phyloP scores from a whole-genome alignment of 2,329 filamentous ascomycete genomes.

The Aureobasidium mangrovei region DNA sequence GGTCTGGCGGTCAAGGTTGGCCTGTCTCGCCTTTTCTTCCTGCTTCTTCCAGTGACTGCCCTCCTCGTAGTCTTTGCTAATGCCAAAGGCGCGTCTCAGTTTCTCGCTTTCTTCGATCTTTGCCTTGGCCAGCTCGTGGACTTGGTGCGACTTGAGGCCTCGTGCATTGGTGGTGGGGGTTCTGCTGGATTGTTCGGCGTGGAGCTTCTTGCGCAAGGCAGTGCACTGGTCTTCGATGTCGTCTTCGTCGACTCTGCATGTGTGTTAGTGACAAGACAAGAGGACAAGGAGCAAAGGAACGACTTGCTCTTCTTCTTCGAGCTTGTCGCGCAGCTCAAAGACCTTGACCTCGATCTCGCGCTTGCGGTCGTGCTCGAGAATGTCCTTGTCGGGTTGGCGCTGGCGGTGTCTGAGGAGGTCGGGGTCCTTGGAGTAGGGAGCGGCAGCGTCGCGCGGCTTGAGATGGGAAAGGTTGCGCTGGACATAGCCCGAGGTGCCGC shows the following conservation, averaged over 20 bases:
- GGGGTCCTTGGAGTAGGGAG: conserved; percentile 64
- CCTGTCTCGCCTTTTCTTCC: conserved; percentile 51
- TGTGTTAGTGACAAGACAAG: background rate
- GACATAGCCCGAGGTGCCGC: conserved; percentile 93
- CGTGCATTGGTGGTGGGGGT: conserved; percentile 36
- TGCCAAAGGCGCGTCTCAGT: conserved; percentile 75
- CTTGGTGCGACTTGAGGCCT: conserved; percentile 80
- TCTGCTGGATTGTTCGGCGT: conserved; percentile 45
- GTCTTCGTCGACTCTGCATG: conserved; percentile 64
- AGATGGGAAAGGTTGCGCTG: conserved; percentile 91
- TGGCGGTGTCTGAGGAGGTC: conserved; percentile 64
- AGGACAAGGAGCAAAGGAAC: background rate
- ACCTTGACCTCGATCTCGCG: conserved; percentile 89
- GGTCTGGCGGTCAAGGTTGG: background rate
- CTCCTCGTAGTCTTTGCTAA: conserved; percentile 77
- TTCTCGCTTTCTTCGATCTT: conserved; percentile 95
- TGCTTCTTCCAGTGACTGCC: conserved; percentile 78
- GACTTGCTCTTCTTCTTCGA: conserved; percentile 79
- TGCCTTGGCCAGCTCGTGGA: conserved; percentile 90
- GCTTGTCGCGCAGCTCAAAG: conserved; percentile 75
- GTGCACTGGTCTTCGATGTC: conserved; percentile 77
- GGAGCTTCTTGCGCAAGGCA: conserved; percentile 55
- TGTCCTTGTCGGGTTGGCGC: conserved; percentile 81
- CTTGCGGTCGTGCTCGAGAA: conserved; percentile 88
- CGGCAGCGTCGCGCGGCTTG: conserved; percentile 64